Base-by-base conservation (phyloP, 1,284 basidiomycete species). In the Naganishia albida region DNA sequence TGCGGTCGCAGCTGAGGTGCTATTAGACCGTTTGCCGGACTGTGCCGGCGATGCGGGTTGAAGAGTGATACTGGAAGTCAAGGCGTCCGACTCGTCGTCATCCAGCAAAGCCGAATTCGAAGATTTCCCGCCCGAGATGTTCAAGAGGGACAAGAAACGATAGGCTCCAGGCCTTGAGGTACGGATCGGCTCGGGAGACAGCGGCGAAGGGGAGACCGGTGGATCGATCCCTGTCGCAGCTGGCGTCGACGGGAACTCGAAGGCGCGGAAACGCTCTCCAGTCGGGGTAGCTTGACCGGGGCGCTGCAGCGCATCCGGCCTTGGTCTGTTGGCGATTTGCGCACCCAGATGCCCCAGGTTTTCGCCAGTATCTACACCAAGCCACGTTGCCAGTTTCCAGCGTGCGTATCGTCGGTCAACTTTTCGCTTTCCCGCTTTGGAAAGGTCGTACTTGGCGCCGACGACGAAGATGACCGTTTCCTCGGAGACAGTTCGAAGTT, bases 381-480 rank as follows among this genome's bases (percentile, higher is more conserved):
- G 48, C 67, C 67, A 68, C 20, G 43, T 28, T 20, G 63, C 57
- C 25, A 68, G 51, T 38, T 55, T 60, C 49, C 62, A 64, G 16
- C 67, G 30, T 8, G 67, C 67, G 38, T 55, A 49, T 25, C 64
- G 62, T 8, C 67, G 44, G 2, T 65, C 67, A 13, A 68, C 54
- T n/a, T 20, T 39, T 30, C 67, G 40, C 34, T 50, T 57, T n/a
- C 64, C 63, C 16, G 56, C 60, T 20, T 57, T 62, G 7, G 63
- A 34, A 16, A 68, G 39, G 42, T 68, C 67, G 25, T 59, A 65
- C 46, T 68, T 68, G 8, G 63, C 55, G 12, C 67, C 67, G 46
- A 68, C 59, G 49, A 68, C 59, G 30, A 65, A 68, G 44, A 68
- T 68, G 28, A 63, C 46, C 1, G 59, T 62, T 43, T 65, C 67